Percentiles rank a stretch among this genome's conserved stretches.
Conservation (phyloP, 1,139 yeast species). For the Blastobotrys illinoisensis region DNA sequence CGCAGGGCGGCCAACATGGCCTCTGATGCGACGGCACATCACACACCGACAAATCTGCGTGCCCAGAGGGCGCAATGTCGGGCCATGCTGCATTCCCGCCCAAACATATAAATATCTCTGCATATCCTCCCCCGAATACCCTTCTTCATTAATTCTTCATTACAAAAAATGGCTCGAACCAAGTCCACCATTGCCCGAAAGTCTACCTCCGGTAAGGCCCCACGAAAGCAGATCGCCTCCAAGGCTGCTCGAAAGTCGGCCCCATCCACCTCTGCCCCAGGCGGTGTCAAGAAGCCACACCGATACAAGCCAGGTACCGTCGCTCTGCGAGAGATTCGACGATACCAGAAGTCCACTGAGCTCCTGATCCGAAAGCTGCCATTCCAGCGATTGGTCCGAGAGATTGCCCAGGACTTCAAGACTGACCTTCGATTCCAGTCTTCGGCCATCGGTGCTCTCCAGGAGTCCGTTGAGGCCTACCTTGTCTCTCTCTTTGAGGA, state of each 20-base stretch:
- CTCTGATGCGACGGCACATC: background rate
- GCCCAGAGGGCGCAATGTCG: background rate
- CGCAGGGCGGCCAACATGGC: background rate
- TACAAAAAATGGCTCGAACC: constrained; percentile 80
- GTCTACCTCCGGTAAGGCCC: constrained; percentile 99
- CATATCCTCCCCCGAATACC: background rate
- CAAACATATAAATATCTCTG: background rate
- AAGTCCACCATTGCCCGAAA: constrained; percentile 97
- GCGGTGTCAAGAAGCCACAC: constrained; percentile 99
- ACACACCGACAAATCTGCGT: background rate
- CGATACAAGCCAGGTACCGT: constrained; percentile 99
- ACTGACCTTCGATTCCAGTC: constrained; percentile 97
- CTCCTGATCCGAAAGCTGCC: constrained; percentile 94
- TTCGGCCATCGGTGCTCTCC: constrained; percentile 97
- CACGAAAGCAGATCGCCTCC: constrained; percentile 98
- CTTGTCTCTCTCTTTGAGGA: constrained; percentile 85
- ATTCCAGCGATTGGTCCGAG: constrained; percentile 97
- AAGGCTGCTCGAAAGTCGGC: constrained; percentile 99
- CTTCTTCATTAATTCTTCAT: background rate
- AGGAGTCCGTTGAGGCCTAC: constrained; percentile 98
- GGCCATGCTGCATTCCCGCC: background rate
- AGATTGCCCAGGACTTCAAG: constrained; percentile 96
- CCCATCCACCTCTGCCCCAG: constrained; percentile 63
- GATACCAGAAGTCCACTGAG: constrained; percentile 97
- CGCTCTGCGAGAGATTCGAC: constrained; percentile 98